phyloP scores from a whole-genome alignment of 2,329 filamentous ascomycete species.

The Mycosphaerella arachidis region DNA sequence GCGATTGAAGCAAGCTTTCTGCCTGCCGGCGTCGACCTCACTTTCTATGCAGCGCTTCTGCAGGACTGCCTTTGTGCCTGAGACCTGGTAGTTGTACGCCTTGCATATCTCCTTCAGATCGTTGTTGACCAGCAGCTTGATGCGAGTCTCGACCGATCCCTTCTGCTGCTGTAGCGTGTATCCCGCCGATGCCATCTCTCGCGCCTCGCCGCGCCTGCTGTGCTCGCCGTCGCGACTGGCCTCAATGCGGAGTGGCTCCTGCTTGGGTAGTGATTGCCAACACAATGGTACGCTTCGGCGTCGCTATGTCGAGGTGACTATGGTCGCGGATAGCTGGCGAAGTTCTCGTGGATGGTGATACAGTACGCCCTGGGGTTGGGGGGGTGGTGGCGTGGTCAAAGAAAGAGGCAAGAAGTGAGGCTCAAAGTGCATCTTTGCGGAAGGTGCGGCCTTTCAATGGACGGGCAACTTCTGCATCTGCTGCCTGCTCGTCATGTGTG shows the following conservation, averaged over 20 bases:
- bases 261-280: background rate
- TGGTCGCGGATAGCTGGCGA: background rate
- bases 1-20: background rate
- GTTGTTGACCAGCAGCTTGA: constrained; percentile 54
- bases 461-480: background rate
- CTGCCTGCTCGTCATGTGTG: constrained; percentile 1
- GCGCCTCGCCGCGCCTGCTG: constrained; percentile 7
- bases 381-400: constrained; percentile 1
- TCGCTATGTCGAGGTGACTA: background rate
- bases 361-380: background rate
- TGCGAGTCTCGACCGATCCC: constrained; percentile 23
- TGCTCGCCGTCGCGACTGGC: background rate
- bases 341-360: background rate
- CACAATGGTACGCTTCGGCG: background rate
- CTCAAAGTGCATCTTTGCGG: constrained; percentile 9
- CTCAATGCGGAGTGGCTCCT: background rate
- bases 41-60: constrained; percentile 73
- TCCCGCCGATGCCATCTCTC: constrained; percentile 31
- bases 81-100: constrained; percentile 68
- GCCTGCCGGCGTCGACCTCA: constrained; percentile 38
- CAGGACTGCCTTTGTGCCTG: constrained; percentile 78
- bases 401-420: constrained; percentile 9
- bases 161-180: constrained; percentile 39
- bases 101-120: constrained; percentile 74
- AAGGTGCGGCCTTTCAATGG: constrained; percentile 9